These are phyloP conservation scores for Lanzia echinophila DNA, from an alignment of 2,329 filamentous ascomycete species.

Conservation along the genomic window DNA sequence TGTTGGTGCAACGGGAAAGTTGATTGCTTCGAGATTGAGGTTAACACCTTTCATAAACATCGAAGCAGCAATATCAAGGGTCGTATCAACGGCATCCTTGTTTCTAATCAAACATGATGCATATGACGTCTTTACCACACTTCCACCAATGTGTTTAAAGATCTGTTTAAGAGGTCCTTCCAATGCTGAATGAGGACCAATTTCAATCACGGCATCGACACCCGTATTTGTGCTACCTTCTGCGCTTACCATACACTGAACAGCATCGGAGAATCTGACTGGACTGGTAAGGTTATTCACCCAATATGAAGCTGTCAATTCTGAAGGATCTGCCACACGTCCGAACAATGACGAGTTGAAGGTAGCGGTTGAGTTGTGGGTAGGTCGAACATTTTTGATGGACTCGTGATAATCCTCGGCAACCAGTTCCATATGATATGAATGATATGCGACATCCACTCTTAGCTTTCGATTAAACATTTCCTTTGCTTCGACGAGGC, in stretches of 20 bases:
- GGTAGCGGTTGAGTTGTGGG: neutral
- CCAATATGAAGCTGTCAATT: conserved; percentile 39
- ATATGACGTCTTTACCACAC: conserved; percentile 34
- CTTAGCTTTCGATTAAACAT: conserved; percentile 27
- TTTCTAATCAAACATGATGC: conserved; percentile 42
- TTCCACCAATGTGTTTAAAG: conserved; percentile 36
- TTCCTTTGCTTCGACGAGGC: conserved; percentile 21
- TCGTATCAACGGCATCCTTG: conserved; percentile 41
- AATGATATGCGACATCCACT: conserved; percentile 31
- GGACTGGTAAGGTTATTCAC: conserved; percentile 39
- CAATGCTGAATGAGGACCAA: conserved; percentile 35
- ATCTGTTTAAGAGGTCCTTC: conserved; percentile 31
- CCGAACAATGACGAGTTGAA: conserved; percentile 27
- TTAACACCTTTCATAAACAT: conserved; percentile 41
- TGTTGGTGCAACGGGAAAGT: conserved; percentile 34
- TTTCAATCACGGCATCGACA: conserved; percentile 24
- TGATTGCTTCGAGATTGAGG: conserved; percentile 41
- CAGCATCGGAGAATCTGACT: conserved; percentile 39
- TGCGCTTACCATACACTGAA: conserved; percentile 27
- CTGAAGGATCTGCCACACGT: conserved; percentile 13
- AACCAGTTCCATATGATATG: conserved; percentile 29
- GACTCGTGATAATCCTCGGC: conserved; percentile 21
- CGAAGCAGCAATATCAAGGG: conserved; percentile 38
- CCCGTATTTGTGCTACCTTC: neutral
- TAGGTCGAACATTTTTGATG: conserved; percentile 14